Evolutionary conservation across 1,139 yeast species (phyloP), one percentile per base, ranked within the genome.

Genomic region (Magnusiomyces tetraspermus): DNA sequence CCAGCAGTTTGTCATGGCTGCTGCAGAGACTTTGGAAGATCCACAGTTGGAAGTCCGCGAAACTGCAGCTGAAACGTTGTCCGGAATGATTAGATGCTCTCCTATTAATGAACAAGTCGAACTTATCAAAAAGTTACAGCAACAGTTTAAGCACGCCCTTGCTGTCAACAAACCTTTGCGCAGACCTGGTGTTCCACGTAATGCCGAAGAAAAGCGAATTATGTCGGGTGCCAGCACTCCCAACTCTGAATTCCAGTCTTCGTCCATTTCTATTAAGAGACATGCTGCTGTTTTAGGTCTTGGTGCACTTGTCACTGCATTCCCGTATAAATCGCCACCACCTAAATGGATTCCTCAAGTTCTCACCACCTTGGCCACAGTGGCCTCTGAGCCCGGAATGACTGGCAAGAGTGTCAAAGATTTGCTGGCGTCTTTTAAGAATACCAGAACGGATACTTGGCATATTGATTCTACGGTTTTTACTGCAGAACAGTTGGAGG

Each of bases 381-480:
- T 82, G 66, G 79, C 87, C 3, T 79, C 82, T 6, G 76, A 83
- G 33, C 80, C 82, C 5, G 97, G 97, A 2, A 70, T 83, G 54
- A 81, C 87, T 38, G 96, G 96, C 1, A 80, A 83, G 57, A 79
- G 96, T 1, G 95, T 96, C 6, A 92, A 92, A 68, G 82, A 83
- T 33, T 77, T 81, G 1, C 75, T 94, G 50, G 84, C 95, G 55
- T 84, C 82, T 58, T 94, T 92, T 70, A 92, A 90, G 67, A 90
- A 89, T 71, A 83, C 88, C 4, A 79, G 98, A 60, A 95, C 90
- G 55, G 98, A 94, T 64, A 88, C 97, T 0, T 94, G 99, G 99
- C 95, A 86, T 61, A 78, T 88, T 58, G 98, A 94, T 66, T 78
- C 86, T 56, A 76, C 76, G 61, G 81, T 80, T 6, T 94, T 94